Conservation (phyloP, 2,329 filamentous ascomycete genomes). For the Didymella exigua region DNA sequence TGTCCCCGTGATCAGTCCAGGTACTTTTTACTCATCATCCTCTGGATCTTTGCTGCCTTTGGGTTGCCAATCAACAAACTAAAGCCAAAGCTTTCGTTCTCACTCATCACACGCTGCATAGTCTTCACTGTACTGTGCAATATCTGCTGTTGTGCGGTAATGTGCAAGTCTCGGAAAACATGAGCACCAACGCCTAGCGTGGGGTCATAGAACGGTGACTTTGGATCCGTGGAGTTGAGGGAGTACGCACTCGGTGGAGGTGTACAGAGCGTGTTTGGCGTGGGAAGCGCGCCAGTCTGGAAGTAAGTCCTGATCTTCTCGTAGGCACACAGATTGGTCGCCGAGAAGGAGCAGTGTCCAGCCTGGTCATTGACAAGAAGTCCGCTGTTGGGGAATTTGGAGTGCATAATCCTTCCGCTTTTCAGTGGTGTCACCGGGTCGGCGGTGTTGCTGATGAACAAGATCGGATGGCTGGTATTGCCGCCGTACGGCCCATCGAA, state of each 20-base stretch:
- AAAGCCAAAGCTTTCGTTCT: constrained; percentile 17
- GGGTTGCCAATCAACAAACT: constrained; percentile 6
- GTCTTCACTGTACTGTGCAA: constrained; percentile 8
- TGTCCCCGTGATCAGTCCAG: not conserved
- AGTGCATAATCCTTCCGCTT: constrained; percentile 50
- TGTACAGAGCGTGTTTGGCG: constrained; percentile 52
- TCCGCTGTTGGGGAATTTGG: constrained; percentile 51
- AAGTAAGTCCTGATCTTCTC: constrained; percentile 47
- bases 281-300: constrained; percentile 53
- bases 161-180: not conserved
- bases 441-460: constrained; percentile 63
- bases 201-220: constrained; percentile 36
- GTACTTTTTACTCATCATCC: not conserved
- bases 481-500: constrained; percentile 39
- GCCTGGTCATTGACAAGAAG: constrained; percentile 53
- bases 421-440: constrained; percentile 65
- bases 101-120: constrained; percentile 3
- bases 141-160: not conserved
- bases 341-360: constrained; percentile 54
- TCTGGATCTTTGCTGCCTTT: not conserved
- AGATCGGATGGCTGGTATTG: constrained; percentile 59
- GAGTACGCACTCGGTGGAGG: constrained; percentile 40
- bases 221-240: constrained; percentile 49
- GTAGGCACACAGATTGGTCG: constrained; percentile 46
- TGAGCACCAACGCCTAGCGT: constrained; percentile 2